Evolutionary conservation across 805 yeast species (phyloP).

Genomic region (Wickerhamiella nectarea): DNA sequence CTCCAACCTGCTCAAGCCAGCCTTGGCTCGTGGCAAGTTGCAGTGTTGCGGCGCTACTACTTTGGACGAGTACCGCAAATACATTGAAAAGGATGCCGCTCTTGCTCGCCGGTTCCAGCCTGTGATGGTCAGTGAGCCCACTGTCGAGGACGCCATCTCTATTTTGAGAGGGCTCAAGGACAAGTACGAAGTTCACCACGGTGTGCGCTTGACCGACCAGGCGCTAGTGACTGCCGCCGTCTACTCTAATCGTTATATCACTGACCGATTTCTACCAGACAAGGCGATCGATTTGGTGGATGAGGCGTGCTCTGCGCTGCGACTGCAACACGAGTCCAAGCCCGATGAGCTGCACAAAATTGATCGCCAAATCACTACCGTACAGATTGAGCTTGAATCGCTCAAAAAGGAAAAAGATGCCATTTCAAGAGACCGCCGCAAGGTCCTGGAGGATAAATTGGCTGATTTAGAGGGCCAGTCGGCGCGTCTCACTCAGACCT

Average conservation of each 20-base stretch:
- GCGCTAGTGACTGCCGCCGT: constrained; percentile 91
- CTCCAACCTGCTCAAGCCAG: constrained; percentile 82
- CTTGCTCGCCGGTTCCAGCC: constrained; percentile 88
- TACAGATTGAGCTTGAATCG: constrained; percentile 89
- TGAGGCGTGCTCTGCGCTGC: constrained; percentile 89
- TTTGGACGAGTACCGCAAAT: constrained; percentile 78
- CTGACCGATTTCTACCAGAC: constrained; percentile 85
- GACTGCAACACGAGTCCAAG: constrained; percentile 91
- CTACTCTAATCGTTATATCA: constrained; percentile 76
- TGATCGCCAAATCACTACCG: constrained; percentile 82
- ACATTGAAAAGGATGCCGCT: constrained; percentile 94
- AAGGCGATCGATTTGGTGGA: constrained; percentile 94
- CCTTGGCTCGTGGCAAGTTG: constrained; percentile 78
- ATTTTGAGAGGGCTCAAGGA: constrained; percentile 89
- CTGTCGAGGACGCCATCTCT: constrained; percentile 80
- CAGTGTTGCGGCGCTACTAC: constrained; percentile 97
- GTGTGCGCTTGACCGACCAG: constrained; percentile 84
- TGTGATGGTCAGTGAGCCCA: constrained; percentile 73
- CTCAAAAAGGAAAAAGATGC: constrained; percentile 85
- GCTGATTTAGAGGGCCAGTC: constrained; percentile 50
- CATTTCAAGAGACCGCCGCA: constrained; percentile 62
- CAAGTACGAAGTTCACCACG: constrained; percentile 92
- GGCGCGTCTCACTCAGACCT: constrained; percentile 56
- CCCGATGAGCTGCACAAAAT: constrained; percentile 87
- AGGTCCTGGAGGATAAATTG: constrained; percentile 57